Evolutionary conservation across 306 rosid species (phyloP), one percentile per base, ranked within the genome.

Genomic region (Cercis canadensis): DNA sequence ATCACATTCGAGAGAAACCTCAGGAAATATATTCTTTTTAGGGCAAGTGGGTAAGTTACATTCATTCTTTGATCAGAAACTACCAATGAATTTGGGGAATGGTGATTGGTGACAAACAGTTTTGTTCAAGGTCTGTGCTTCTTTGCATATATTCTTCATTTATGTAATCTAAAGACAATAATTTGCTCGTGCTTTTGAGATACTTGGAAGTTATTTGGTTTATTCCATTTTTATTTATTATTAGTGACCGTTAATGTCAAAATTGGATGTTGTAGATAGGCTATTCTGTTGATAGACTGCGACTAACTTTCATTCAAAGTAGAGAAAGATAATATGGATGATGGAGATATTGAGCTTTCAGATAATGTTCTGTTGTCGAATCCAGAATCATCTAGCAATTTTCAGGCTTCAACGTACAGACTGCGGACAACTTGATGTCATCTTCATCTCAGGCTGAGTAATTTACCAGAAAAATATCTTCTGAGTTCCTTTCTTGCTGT

Each of bases 331-430:
- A 77, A 45, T 11, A 83, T 88, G 92, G 86, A 84, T 81, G 90
- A 78, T 77, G 90, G 82, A 71, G 86, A 85, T 62, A 40, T 78
- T 2, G 89, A 82, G 70, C 24, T 71, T 67, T 85, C 86, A 43
- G 80, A 86, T 46, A 76, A 75, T 57, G 75, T 56, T 54, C 2
- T 71, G 11, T 51, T 74, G 47, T 49, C 68, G 9, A 88, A 78
- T 69, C 80, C 67, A 4, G 74, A 68, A 61, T 80, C 83, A 34
- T 80, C 79, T 19, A 55, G 72, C 80, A 70, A 78, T 74, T 87
- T 80, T 47, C 83, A 54, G 45, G 78, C 32, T 70, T 54, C 86
- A 57, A 36, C 79, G 34, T 84, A n/a, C n/a, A n/a, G n/a, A n/a
- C n/a, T 66, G 39, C 41, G 56, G 78, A 68, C 19, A 70, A 80